Evolutionary conservation across 805 yeast genomes (phyloP).

Genomic region (Wickerhamia fluorescens): DNA sequence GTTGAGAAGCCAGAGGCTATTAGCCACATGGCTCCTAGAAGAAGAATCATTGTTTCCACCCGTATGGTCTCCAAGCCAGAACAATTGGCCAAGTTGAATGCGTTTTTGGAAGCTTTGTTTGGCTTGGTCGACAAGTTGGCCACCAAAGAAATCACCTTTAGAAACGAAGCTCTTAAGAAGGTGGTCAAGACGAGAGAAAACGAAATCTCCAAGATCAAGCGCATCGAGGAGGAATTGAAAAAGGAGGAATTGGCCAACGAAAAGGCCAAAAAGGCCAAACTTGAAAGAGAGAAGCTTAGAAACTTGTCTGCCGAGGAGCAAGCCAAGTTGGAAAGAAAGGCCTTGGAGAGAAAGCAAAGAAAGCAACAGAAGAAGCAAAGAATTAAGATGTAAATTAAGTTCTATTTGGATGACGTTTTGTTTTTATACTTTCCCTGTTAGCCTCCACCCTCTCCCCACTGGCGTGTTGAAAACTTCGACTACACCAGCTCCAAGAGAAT

Average conservation of each 20-base stretch:
- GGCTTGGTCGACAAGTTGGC: constrained; percentile 54
- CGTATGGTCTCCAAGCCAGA: constrained; percentile 41
- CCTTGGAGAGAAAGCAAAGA: constrained; percentile 74
- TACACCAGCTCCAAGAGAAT: constrained; percentile 45
- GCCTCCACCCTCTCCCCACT: constrained; percentile 52
- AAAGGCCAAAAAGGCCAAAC: constrained; percentile 62
- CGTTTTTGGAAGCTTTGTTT: constrained; percentile 49
- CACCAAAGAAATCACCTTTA: constrained; percentile 44
- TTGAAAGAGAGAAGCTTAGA: constrained; percentile 51
- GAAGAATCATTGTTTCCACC: constrained; percentile 51
- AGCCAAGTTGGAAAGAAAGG: constrained; percentile 70
- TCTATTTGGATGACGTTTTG: too few species aligned
- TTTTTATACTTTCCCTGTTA: constrained; percentile 40
- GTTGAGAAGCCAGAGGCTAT: constrained; percentile 58
- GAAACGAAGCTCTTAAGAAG: constrained; percentile 72
- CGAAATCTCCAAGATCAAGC: constrained; percentile 65
- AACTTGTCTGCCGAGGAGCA: constrained; percentile 70
- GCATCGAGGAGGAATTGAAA: constrained; percentile 55
- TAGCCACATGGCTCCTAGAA: constrained; percentile 46
- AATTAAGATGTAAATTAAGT: constrained; percentile 14
- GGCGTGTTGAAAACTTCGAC: constrained; percentile 48
- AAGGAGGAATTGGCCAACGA: constrained; percentile 65
- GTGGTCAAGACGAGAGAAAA: constrained; percentile 68
- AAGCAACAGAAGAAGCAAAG: constrained; percentile 62
- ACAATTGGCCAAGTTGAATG: constrained; percentile 44